Conservation (phyloP, 345 rosid species). For the Eutrema japonicum region DNA sequence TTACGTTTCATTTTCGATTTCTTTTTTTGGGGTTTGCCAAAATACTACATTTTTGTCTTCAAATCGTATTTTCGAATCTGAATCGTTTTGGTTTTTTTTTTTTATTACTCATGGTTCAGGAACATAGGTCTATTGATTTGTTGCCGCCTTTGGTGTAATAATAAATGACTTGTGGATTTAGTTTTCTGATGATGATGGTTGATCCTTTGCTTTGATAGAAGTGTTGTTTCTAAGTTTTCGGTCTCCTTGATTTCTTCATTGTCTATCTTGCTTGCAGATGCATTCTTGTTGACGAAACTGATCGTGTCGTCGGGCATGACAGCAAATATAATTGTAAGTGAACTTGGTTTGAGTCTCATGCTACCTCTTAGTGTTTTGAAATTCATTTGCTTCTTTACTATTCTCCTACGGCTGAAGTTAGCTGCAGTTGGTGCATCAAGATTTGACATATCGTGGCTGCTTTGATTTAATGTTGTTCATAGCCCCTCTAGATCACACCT, state of each 20-base stretch:
- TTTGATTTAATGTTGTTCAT: constrained; percentile 3
- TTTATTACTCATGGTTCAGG: constrained; percentile 5
- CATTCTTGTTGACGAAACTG: constrained; percentile 92
- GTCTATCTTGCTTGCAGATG: constrained; percentile 62
- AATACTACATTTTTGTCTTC: constrained; percentile 10
- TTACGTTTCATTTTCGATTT: background rate
- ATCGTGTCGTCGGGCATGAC: constrained; percentile 83
- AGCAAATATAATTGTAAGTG: constrained; percentile 88
- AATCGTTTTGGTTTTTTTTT: background rate
- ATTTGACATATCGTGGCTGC: background rate
- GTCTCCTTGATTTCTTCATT: constrained; percentile 12
- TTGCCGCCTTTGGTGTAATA: background rate
- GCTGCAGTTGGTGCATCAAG: background rate
- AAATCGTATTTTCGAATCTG: no score
- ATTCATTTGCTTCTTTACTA: constrained; percentile 1
- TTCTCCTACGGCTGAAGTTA: background rate
- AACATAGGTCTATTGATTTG: constrained; percentile 1
- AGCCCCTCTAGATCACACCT: background rate
- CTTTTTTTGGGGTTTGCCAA: constrained; percentile 5
- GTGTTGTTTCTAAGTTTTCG: background rate
- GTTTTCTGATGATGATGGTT: constrained; percentile 1
- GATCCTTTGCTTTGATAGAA: constrained; percentile 5
- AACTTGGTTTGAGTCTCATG: background rate
- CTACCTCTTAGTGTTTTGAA: background rate
- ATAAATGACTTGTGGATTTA: background rate